phyloP scores from a whole-genome alignment of 306 rosid species.

The Medicago ruthenica region DNA sequence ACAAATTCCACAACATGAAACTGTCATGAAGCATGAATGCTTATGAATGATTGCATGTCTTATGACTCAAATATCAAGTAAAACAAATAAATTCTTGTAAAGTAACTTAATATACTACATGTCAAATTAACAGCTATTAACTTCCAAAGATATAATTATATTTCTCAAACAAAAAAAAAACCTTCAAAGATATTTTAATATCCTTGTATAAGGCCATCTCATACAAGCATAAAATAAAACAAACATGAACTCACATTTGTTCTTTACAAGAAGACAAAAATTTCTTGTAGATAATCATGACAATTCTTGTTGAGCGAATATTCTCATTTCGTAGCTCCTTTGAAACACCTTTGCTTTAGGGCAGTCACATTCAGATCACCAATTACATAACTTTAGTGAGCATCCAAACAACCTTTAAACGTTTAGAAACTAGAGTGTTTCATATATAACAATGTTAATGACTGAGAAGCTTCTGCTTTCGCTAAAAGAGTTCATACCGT shows the following conservation, averaged over 20 bases:
- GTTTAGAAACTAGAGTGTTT: slow-evolving; percentile 32
- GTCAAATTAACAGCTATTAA: too few relatives aligned
- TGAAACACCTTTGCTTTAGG: slow-evolving; percentile 95
- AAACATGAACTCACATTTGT: slow-evolving; percentile 78
- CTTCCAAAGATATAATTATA: too few relatives aligned
- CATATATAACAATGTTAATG: neutral
- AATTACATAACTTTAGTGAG: slow-evolving; percentile 48
- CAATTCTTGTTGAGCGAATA: slow-evolving; percentile 67
- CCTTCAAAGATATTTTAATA: too few relatives aligned
- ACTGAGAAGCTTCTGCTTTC: neutral
- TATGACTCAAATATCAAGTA: too few relatives aligned
- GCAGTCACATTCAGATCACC: slow-evolving; percentile 70
- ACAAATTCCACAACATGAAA: too few relatives aligned
- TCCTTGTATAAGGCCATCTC: neutral
- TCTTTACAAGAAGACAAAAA: slow-evolving; percentile 81
- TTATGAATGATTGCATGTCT: too few relatives aligned
- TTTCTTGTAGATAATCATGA: slow-evolving; percentile 86
- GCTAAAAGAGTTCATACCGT: slow-evolving; percentile 60
- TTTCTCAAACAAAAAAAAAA: too few relatives aligned
- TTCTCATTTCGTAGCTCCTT: slow-evolving; percentile 86
- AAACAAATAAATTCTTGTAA: too few relatives aligned
- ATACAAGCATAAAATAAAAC: slow-evolving; percentile 24
- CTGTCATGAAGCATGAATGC: too few relatives aligned
- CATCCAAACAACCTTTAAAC: slow-evolving; percentile 31
- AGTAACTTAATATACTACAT: too few relatives aligned